Base-by-base conservation (phyloP, 1,284 basidiomycete genomes). In the Leccinum huronense region DNA sequence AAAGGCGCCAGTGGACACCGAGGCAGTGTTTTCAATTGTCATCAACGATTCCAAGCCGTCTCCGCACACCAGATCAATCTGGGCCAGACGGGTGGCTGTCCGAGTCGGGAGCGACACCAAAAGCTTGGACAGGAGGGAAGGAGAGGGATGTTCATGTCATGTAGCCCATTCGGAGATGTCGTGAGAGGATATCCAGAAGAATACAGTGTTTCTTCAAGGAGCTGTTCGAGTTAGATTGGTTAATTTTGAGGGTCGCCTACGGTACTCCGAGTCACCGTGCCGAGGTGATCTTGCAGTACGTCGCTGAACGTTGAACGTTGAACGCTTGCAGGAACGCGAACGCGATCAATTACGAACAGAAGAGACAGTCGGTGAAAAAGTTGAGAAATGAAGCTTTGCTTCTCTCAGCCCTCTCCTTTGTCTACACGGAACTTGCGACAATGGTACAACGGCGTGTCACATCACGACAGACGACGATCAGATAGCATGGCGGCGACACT, bases 121-220 rank as follows among this genome's bases (percentile, higher is more conserved):
- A 7, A 94, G 77, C 74, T 95, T 96, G 67, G 89, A 86, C 60
- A 95, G 82, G 16, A 96, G 83, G 0, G 92, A 91, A 1, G 95
- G 94, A 0, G 94, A 38, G 14, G 93, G 2, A 95, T 82, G 7
- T 97, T 93, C 66, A 97, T 95, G 72, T 98, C 96, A 57, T 94
- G 89, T 11, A 98, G 81, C 53, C 94, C 91, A 72, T 94, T 97
- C 11, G 90, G 84, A 68, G 95, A 94, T n/a, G 94, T 98, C 3
- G 96, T 98, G 63, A 96, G 83, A 1, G 95, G 95, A 73, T 95
- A 91, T 0, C 96, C 96, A 66, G 94, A 91, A 1, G 89, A 84
- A 73, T 98, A 95, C 53, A 98, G 82, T 66, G 94, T 97, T 78
- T 98, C 95, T 79, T 98, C 96, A 31, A 98, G 85, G 38, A 98